These are phyloP conservation scores for Colletotrichum sidae DNA, from an alignment of 2,329 filamentous ascomycete species.

Conservation along the genomic window DNA sequence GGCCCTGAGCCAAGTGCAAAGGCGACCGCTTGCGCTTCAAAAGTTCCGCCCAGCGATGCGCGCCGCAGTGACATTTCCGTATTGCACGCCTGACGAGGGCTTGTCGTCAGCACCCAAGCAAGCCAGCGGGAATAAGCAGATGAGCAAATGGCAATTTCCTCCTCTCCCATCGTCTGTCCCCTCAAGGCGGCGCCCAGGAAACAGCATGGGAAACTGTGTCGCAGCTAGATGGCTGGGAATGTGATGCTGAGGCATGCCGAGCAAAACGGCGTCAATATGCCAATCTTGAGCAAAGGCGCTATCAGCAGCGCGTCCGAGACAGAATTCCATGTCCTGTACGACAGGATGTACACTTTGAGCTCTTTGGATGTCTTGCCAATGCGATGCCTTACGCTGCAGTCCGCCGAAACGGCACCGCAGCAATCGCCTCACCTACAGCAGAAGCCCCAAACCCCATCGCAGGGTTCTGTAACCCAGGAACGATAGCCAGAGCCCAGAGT, in stretches of 20 bases:
- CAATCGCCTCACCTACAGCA: slow-evolving; percentile 1
- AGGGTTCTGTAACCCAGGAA: background rate
- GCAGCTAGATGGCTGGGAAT: background rate
- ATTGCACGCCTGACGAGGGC: background rate
- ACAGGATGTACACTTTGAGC: too few relatives aligned
- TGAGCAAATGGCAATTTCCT: slow-evolving; percentile 4
- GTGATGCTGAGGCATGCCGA: slow-evolving; percentile 21
- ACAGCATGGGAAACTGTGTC: background rate
- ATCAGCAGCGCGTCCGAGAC: slow-evolving; percentile 10
- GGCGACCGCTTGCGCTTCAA: background rate
- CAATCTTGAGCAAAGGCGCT: slow-evolving; percentile 7
- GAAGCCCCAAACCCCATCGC: background rate
- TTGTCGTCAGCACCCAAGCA: background rate
- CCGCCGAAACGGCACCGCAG: slow-evolving; percentile 21
- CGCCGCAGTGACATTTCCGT: background rate
- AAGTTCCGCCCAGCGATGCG: background rate
- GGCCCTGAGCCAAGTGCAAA: background rate
- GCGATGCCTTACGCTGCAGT: background rate
- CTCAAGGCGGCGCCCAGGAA: background rate
- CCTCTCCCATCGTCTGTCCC: background rate
- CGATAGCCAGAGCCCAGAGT: background rate
- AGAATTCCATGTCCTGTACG: slow-evolving; percentile 4
- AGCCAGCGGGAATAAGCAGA: too few relatives aligned
- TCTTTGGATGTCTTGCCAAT: background rate
- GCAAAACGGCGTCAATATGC: slow-evolving; percentile 16